Percentiles rank a stretch among this genome's conserved stretches.
These are phyloP conservation scores for Huntiella decipiens DNA, from an alignment of 2,329 filamentous ascomycete genomes.

Conservation along the genomic window DNA sequence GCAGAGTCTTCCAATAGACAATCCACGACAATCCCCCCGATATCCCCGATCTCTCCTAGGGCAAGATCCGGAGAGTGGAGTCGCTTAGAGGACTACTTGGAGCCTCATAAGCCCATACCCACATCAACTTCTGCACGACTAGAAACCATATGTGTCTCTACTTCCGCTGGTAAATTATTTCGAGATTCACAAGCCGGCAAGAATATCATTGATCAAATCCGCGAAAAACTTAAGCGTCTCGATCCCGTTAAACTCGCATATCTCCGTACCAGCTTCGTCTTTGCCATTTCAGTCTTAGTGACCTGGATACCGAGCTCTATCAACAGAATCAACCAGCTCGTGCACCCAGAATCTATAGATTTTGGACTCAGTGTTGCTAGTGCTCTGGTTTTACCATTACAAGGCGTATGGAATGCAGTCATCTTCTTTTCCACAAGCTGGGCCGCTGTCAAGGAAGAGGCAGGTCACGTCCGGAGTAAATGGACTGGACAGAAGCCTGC, in stretches of 20 bases:
- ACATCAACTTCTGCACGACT: constrained; percentile 11
- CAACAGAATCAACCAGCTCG: constrained; percentile 53
- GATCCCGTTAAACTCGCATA: constrained; percentile 43
- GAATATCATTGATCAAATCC: constrained; percentile 14
- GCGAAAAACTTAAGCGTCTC: constrained; percentile 21
- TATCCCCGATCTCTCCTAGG: not conserved
- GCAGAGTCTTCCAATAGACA: not conserved
- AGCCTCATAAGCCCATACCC: constrained; percentile 3
- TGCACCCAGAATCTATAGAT: constrained; percentile 30
- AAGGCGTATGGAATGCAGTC: constrained; percentile 63
- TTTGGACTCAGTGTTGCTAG: constrained; percentile 52
- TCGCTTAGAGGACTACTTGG: constrained; percentile 4
- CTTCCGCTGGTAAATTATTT: constrained; percentile 9
- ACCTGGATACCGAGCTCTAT: constrained; percentile 50
- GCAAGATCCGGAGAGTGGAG: constrained; percentile 6
- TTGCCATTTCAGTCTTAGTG: constrained; percentile 39
- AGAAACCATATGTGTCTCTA: constrained; percentile 16
- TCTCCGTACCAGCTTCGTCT: constrained; percentile 40
- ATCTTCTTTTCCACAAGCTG: constrained; percentile 55
- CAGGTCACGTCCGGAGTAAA: not conserved
- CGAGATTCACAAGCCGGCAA: constrained; percentile 11
- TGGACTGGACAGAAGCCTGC: too few species aligned
- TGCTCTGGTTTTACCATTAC: constrained; percentile 54
- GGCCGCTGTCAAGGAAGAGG: constrained; percentile 18
- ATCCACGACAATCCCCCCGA: not conserved